A percentile compares a stretch with the other conserved stretches of the same genome.
Evolutionary conservation across 768 basidiomycete genomes (phyloP).

Genomic region (Baorangia bicolor): DNA sequence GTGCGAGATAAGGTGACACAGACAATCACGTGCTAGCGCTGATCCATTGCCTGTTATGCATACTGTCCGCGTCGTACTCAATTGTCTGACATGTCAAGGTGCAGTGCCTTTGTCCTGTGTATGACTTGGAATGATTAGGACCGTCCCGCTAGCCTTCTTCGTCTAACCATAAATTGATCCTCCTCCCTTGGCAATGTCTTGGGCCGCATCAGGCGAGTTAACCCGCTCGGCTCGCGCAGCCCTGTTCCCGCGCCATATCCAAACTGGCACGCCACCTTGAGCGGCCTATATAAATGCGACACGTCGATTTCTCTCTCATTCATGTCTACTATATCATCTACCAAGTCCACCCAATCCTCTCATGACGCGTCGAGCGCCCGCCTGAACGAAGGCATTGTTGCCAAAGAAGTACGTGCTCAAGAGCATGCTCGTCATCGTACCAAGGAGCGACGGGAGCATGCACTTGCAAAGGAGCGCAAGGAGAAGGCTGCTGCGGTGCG

Average conservation of each 20-base stretch:
- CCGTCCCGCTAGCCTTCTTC: constrained; percentile 5
- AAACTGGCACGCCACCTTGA: constrained; percentile 22
- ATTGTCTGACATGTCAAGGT: constrained; percentile 16
- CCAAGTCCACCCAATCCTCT: constrained; percentile 17
- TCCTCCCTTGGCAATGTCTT: not conserved
- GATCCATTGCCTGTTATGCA: constrained; percentile 14
- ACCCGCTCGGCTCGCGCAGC: constrained; percentile 19
- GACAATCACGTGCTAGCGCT: constrained; percentile 21
- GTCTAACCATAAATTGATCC: constrained; percentile 2
- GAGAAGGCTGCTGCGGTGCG: constrained; percentile 21
- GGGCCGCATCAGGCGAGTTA: not conserved
- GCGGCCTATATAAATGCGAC: constrained; percentile 33
- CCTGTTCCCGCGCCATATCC: constrained; percentile 23
- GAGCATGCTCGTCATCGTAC: constrained; percentile 35
- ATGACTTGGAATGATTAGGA: constrained; percentile 18
- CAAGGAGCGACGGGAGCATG: constrained; percentile 33
- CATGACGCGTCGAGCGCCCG: constrained; percentile 20
- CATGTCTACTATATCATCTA: constrained; percentile 32
- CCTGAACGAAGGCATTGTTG: constrained; percentile 13
- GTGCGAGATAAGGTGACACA: constrained; percentile 25
- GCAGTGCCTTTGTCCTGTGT: constrained; percentile 22
- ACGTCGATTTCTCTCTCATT: constrained; percentile 8
- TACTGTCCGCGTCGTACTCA: constrained; percentile 3
- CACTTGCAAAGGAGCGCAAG: constrained; percentile 32
- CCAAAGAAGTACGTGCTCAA: constrained; percentile 33